A percentile compares a stretch with the other conserved stretches of the same genome.
phyloP scores from a whole-genome alignment of 1,284 basidiomycete genomes.

The Sporisorium reilianum region DNA sequence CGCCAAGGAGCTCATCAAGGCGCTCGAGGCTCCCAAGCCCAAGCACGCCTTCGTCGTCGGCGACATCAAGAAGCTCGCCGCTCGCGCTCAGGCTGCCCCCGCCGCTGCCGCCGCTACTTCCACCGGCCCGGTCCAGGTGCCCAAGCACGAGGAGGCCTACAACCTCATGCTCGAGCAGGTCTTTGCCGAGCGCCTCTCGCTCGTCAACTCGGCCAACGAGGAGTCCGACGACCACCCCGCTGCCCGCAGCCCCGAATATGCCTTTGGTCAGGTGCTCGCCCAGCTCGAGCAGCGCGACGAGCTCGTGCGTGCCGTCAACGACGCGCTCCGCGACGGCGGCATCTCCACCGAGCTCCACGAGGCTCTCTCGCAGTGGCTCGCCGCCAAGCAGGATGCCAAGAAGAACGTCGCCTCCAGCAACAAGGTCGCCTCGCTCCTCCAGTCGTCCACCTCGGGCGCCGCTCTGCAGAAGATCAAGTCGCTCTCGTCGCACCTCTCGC shows the following conservation, averaged over 20 bases:
- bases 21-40: conserved; percentile 41
- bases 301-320: conserved; percentile 59
- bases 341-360: conserved; percentile 61
- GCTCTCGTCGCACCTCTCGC: conserved; percentile 52
- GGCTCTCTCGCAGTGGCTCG: conserved; percentile 57
- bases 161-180: conserved; percentile 86
- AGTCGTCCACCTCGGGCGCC: conserved; percentile 73
- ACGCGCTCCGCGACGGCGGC: conserved; percentile 39
- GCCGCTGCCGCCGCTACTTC: conserved; percentile 12
- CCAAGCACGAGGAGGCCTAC: conserved; percentile 91
- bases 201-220: conserved; percentile 76
- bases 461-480: conserved; percentile 57
- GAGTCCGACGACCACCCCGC: conserved; percentile 60
- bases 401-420: conserved; percentile 49
- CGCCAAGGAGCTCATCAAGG: conserved; percentile 51
- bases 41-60: conserved; percentile 68
- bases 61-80: conserved; percentile 68
- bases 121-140: conserved; percentile 71
- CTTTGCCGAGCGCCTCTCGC: conserved; percentile 84
- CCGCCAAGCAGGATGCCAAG: conserved; percentile 46
- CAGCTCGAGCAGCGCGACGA: conserved; percentile 73
- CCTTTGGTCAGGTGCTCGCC: conserved; percentile 88
- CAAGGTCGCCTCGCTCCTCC: conserved; percentile 70
- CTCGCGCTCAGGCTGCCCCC: conserved; percentile 62
- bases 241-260: conserved; percentile 91